phyloP scores from a whole-genome alignment of 805 yeast genomes.

The Wickerhamiella nectarea region DNA sequence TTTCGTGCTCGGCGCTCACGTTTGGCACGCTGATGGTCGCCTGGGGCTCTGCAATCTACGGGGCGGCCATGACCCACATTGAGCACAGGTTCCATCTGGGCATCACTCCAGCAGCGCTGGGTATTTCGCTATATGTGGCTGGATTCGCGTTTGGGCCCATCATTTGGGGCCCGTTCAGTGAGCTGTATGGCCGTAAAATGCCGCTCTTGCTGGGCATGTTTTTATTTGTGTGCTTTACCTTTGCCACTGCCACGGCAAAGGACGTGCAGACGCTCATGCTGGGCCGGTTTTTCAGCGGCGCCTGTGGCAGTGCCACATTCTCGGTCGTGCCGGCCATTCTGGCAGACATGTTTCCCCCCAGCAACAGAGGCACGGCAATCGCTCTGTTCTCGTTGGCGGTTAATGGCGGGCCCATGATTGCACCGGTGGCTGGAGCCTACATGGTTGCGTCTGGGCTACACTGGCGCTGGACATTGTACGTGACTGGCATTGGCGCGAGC shows the following conservation, averaged over 20 bases:
- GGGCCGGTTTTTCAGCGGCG: slow-evolving; percentile 68
- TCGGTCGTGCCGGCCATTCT: slow-evolving; percentile 16
- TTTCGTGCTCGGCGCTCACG: neutral
- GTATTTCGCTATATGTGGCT: slow-evolving; percentile 65
- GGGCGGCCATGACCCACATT: slow-evolving; percentile 21
- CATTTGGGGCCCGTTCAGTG: slow-evolving; percentile 80
- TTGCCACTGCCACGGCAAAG: slow-evolving; percentile 16
- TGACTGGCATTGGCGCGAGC: slow-evolving; percentile 41
- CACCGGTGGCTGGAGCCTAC: slow-evolving; percentile 37
- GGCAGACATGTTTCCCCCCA: slow-evolving; percentile 17
- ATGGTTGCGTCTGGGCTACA: slow-evolving; percentile 27
- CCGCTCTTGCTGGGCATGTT: slow-evolving; percentile 41
- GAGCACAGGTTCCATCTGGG: slow-evolving; percentile 46
- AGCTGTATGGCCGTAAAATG: slow-evolving; percentile 56
- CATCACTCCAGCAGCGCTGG: slow-evolving; percentile 51
- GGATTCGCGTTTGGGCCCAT: slow-evolving; percentile 92
- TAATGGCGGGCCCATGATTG: slow-evolving; percentile 26
- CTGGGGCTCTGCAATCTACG: slow-evolving; percentile 7
- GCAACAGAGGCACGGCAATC: slow-evolving; percentile 14
- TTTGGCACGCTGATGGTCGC: slow-evolving; percentile 13
- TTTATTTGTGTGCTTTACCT: slow-evolving; percentile 17
- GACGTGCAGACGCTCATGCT: slow-evolving; percentile 31
- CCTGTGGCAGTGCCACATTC: slow-evolving; percentile 59
- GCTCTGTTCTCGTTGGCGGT: slow-evolving; percentile 12
- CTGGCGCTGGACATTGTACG: slow-evolving; percentile 48